Conservation (phyloP, 495 filamentous ascomycete species). For the Cercophora sp. region DNA sequence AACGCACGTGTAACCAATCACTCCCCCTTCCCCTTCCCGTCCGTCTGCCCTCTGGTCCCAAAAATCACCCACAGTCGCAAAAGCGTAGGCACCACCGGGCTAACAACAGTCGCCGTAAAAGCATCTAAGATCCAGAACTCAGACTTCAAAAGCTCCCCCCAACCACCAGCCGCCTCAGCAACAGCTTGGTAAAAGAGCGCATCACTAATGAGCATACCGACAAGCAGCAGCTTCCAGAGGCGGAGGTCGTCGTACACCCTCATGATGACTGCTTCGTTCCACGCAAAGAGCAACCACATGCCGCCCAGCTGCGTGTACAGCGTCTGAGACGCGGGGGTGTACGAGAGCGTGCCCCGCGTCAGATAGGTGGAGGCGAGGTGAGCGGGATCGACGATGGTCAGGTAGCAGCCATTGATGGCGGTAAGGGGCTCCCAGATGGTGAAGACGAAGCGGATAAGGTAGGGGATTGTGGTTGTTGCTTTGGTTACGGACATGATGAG, state of each 20-base stretch:
- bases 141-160: constrained; percentile 12
- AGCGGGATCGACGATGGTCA: constrained; percentile 41
- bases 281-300: constrained; percentile 50
- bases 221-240: constrained; percentile 46
- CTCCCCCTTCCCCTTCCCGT: no score
- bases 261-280: constrained; percentile 57
- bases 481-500: neutral
- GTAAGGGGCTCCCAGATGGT: constrained; percentile 55
- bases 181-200: constrained; percentile 10
- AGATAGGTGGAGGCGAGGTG: constrained; percentile 27
- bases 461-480: constrained; percentile 25
- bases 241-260: constrained; percentile 45
- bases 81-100: no score
- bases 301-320: constrained; percentile 50
- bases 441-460: constrained; percentile 49
- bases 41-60: no score
- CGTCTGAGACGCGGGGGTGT: constrained; percentile 10
- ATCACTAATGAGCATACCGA: constrained; percentile 29
- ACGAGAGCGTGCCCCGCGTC: constrained; percentile 15
- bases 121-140: constrained; percentile 19
- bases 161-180: constrained; percentile 29
- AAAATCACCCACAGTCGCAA: no score
- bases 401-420: constrained; percentile 21
- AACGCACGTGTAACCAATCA: no score
- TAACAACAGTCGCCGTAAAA: constrained; percentile 11